Evolutionary conservation across 1,284 basidiomycete species (phyloP), one percentile per base, ranked within the genome.

Genomic region (Coniferiporia sulphurascens): DNA sequence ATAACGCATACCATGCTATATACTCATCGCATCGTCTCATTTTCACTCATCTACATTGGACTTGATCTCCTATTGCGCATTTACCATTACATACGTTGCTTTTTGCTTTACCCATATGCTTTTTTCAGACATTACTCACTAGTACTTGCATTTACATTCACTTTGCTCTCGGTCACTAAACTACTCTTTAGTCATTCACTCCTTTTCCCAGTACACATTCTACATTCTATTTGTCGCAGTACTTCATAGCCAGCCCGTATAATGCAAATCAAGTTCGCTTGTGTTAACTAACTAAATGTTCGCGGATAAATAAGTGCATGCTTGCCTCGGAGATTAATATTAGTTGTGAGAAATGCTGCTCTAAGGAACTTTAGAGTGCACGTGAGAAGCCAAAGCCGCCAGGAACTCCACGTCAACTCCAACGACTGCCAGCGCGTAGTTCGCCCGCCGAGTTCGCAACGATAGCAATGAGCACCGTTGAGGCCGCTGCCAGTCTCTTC

Each of bases 401-500:
- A 32, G 35, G 38, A 41, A 12, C 52, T 53, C 50, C 51, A 48
- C 59, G 49, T 58, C 53, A 27, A 56, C 38, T 41, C 38, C 15
- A 41, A 41, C 56, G 55, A 48, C 34, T 10, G n/a, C 46, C 6
- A 36, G 27, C 44, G 36, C 32, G 50, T 32, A 19, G 27, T 35
- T 56, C 22, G 36, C 34, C 35, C 19, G 22, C 21, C 35, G 46
- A 48, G 17, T 35, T 21, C 15, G n/a, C 34, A 34, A 46, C 52
- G 19, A 22, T 45, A 48, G 22, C 56, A 64, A 87, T 87, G 84
- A 80, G 76, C 70, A 75, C 78, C 60, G 82, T 86, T 59, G 87
- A 89, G 77, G 83, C 87, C 65, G 89, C 89, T 52, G 86, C 89
- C 57, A 83, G 86, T 59, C 83, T 91, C 48, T 91, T 91, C 74